A percentile compares a stretch with the other conserved stretches of the same genome.
Conservation (phyloP, 1,284 basidiomycete species). For the Pseudozyma sp. region DNA sequence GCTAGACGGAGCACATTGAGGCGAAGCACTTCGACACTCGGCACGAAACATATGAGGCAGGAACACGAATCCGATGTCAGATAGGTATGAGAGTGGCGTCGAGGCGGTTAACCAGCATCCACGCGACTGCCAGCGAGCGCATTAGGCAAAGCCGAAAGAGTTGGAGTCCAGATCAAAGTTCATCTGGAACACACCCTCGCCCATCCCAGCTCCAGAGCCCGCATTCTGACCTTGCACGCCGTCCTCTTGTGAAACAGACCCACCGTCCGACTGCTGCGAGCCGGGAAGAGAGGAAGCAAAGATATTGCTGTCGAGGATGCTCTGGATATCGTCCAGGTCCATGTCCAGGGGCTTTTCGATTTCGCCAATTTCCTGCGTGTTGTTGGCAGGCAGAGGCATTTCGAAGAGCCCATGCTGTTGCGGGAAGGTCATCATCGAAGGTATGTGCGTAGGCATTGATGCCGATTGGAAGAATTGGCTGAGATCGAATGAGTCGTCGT, state of each 20-base stretch:
- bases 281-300: conserved; percentile 2
- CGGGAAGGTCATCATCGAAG: neutral
- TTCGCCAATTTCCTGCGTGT: neutral
- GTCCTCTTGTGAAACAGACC: too few relatives aligned
- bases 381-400: neutral
- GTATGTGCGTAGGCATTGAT: neutral
- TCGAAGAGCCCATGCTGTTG: neutral
- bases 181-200: conserved; percentile 8
- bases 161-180: conserved; percentile 31
- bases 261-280: conserved; percentile 4
- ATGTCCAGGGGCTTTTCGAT: conserved; percentile 10
- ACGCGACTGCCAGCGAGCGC: too few relatives aligned
- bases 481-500: conserved; percentile 10
- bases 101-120: neutral
- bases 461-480: conserved; percentile 11
- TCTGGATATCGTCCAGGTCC: conserved; percentile 25
- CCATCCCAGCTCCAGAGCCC: neutral
- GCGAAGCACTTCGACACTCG: neutral
- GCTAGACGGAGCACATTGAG: conserved; percentile 8
- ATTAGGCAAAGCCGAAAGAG: conserved; percentile 2
- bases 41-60: neutral
- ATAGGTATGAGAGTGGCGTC: neutral
- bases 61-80: neutral
- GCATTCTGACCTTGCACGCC: neutral
- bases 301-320: conserved; percentile 6